A percentile compares a stretch with the other conserved stretches of the same genome.
phyloP scores from a whole-genome alignment of 805 yeast genomes.

The Komagataella ulmi region DNA sequence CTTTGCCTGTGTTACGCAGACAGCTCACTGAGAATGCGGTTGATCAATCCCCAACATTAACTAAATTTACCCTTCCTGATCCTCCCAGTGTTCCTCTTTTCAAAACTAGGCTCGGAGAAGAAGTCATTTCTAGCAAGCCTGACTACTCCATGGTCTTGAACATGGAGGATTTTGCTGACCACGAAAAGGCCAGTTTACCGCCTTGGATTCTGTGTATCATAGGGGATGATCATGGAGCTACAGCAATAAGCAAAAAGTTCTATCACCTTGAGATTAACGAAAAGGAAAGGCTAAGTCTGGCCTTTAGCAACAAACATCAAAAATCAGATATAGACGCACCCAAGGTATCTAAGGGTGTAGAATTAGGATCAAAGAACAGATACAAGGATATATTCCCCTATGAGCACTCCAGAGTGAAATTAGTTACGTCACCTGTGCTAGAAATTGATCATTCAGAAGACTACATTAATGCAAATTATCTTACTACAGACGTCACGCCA shows the following conservation, averaged over 20 bases:
- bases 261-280: conserved; percentile 58
- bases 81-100: conserved; percentile 26
- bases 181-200: conserved; percentile 23
- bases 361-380: conserved; percentile 68
- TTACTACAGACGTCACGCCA: conserved; percentile 24
- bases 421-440: conserved; percentile 15
- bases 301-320: conserved; percentile 12
- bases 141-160: conserved; percentile 15
- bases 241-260: conserved; percentile 37
- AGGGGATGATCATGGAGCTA: conserved; percentile 22
- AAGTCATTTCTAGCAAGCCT: conserved; percentile 16
- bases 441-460: conserved; percentile 19
- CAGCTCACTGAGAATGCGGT: neutral
- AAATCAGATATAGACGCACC: conserved; percentile 17
- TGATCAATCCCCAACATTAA: conserved; percentile 4
- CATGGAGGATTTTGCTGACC: conserved; percentile 5
- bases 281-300: conserved; percentile 45
- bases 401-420: conserved; percentile 71
- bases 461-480: conserved; percentile 82
- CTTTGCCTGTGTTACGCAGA: conserved; percentile 13
- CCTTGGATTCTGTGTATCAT: conserved; percentile 34
- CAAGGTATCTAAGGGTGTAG: conserved; percentile 61
- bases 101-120: conserved; percentile 42
- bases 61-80: conserved; percentile 43
- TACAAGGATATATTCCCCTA: conserved; percentile 83